Evolutionary conservation across 2,329 filamentous ascomycete genomes (phyloP).

Genomic region (Beauveria bassiana): DNA sequence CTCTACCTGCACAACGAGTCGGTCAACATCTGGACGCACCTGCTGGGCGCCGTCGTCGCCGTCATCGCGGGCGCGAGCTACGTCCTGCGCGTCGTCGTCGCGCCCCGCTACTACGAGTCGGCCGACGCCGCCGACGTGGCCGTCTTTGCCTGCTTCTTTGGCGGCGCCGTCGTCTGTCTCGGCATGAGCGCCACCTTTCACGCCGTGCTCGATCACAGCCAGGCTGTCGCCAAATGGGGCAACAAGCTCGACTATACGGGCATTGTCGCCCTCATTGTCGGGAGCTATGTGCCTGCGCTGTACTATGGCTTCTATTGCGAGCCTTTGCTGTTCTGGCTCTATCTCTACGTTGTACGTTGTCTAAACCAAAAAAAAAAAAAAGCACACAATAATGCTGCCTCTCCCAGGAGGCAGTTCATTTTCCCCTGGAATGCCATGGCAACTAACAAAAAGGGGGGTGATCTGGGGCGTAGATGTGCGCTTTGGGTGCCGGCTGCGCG

Average conservation of each 20-base stretch:
- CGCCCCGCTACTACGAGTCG: constrained; percentile 50
- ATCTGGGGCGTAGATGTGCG: constrained; percentile 53
- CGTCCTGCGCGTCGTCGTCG: constrained; percentile 50
- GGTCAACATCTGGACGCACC: constrained; percentile 57
- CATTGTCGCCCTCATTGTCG: constrained; percentile 86
- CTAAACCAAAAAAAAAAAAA: too few species aligned
- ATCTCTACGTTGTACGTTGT: constrained; percentile 63
- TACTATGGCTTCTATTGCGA: constrained; percentile 80
- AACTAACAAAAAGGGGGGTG: constrained; percentile 13
- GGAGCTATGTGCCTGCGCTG: constrained; percentile 80
- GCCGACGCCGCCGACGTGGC: constrained; percentile 57
- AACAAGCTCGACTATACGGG: constrained; percentile 94
- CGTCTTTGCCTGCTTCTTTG: constrained; percentile 73
- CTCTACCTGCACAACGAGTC: constrained; percentile 52
- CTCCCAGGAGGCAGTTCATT: too few species aligned
- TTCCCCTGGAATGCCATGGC: not conserved
- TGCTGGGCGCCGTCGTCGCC: constrained; percentile 57
- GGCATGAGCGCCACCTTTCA: constrained; percentile 84
- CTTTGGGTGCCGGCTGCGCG: constrained; percentile 69
- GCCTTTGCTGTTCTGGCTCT: constrained; percentile 56
- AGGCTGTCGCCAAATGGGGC: constrained; percentile 67
- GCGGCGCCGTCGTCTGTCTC: constrained; percentile 63
- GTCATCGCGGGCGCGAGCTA: constrained; percentile 36
- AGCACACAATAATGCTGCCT: too few species aligned
- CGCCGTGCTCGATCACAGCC: constrained; percentile 76